Evolutionary conservation across 2,329 filamentous ascomycete genomes (phyloP).

Genomic region (Periglandula ipomoeae): DNA sequence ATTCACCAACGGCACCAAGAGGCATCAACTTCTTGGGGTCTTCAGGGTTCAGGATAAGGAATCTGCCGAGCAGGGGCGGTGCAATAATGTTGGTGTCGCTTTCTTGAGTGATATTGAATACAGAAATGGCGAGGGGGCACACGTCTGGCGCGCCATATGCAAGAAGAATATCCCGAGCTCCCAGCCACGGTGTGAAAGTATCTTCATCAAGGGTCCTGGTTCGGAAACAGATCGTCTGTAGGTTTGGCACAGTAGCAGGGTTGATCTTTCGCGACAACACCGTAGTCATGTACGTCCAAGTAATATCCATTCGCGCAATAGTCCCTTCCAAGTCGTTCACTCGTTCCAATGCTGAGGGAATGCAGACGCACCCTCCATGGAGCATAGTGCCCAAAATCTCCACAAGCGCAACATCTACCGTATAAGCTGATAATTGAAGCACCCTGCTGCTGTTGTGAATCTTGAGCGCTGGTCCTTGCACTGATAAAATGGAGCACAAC

Average conservation of each 20-base stretch:
- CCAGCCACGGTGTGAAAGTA: constrained; percentile 36
- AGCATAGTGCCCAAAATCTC: constrained; percentile 45
- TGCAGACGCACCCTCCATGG: constrained; percentile 49
- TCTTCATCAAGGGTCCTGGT: constrained; percentile 41
- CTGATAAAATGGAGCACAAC: constrained; percentile 43
- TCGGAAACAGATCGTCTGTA: constrained; percentile 36
- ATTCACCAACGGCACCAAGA: constrained; percentile 45
- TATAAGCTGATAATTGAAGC: constrained; percentile 44
- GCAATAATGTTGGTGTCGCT: constrained; percentile 33
- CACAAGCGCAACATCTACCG: constrained; percentile 41
- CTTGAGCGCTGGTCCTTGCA: constrained; percentile 39
- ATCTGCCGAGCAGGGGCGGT: constrained; percentile 37
- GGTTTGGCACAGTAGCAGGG: constrained; percentile 25
- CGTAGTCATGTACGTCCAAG: constrained; percentile 48
- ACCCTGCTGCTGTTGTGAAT: constrained; percentile 45
- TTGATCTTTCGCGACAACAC: constrained; percentile 41
- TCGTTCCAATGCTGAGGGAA: constrained; percentile 42
- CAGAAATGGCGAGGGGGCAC: constrained; percentile 41
- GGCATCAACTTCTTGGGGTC: constrained; percentile 42
- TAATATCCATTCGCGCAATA: constrained; percentile 41
- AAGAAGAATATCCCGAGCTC: constrained; percentile 35
- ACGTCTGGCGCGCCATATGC: constrained; percentile 43
- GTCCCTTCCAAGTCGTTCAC: constrained; percentile 39
- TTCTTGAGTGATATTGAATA: constrained; percentile 31
- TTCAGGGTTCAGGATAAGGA: constrained; percentile 44